Base-by-base conservation (phyloP, 768 basidiomycete species). In the Tylopilus plumbeoviolaceoides region DNA sequence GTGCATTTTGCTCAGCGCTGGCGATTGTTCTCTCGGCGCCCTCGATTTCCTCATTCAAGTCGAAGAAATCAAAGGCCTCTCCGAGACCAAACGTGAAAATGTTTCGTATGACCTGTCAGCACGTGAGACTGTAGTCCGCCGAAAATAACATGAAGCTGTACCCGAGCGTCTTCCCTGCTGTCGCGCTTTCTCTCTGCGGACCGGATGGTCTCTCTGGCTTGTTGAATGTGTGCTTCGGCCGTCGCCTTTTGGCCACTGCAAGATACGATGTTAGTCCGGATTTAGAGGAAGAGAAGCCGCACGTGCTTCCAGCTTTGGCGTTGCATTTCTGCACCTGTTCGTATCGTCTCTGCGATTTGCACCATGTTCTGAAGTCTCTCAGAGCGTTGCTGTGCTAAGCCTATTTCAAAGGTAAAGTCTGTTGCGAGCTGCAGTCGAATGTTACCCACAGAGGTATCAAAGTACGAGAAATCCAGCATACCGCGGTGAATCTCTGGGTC, bases 21-120 rank as follows among this genome's bases (percentile, higher is more conserved):
- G 53, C 28, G 35, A 60, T n/a, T 15, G 31, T 56, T 30, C 58
- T 48, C 25, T 49, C 47, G 2, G 58, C 47, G 1, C 12, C 15
- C 10, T 48, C 50, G 9, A 60, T 56, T 14, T 59, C 59, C 39
- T 55, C 50, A 28, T 59, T 60, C 41, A 59, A 17, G 44, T 60
- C 53, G 20, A 59, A 59, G 47, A 55, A 21, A 27, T 59, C 59
- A 10, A 59, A 60, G 18, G 38, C 41, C 15, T 59, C 58, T 5
- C 59, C 59, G 8, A 59, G 20, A 30, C 59, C 59, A 36, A 59
- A 18, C 12, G 59, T 59, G 20, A 59, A 9, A 5, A 59, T 1
- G 27, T 59, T 59, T 4, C 57, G 58, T 4, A 59, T 49, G 31
- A 51, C 46, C 59, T 60, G 28, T 23, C 20, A 15, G 12, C 14